These are phyloP conservation scores for Penicillium sp. DNA, from an alignment of 2,329 filamentous ascomycete genomes.

Conservation along the genomic window DNA sequence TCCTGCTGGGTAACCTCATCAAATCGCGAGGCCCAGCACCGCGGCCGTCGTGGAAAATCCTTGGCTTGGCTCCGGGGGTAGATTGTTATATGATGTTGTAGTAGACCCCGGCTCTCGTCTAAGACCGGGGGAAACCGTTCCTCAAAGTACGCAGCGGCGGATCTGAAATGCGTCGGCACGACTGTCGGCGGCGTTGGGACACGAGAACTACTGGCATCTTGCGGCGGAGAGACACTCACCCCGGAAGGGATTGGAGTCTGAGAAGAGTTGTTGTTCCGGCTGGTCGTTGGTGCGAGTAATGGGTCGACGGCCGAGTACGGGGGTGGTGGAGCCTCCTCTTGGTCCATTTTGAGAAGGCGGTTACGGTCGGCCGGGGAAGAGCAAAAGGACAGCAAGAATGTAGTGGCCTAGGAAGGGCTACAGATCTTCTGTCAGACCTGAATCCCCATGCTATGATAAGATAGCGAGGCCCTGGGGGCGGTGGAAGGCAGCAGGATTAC, in stretches of 20 bases:
- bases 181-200: slow-evolving; percentile 10
- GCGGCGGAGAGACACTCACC: slow-evolving; percentile 16
- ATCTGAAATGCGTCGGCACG: slow-evolving; percentile 35
- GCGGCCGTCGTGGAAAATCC: slow-evolving; percentile 43
- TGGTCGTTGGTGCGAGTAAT: slow-evolving; percentile 26
- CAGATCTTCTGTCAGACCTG: slow-evolving; percentile 15
- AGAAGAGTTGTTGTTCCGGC: slow-evolving; percentile 18
- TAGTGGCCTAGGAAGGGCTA: slow-evolving; percentile 6
- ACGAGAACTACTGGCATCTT: slow-evolving; percentile 20
- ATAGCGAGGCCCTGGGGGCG: slow-evolving; percentile 4
- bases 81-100: slow-evolving; percentile 41
- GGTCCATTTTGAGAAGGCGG: slow-evolving; percentile 28
- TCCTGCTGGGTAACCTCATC: slow-evolving; percentile 41
- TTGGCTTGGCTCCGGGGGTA: slow-evolving; percentile 42
- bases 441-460: slow-evolving; percentile 21
- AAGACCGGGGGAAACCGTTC: slow-evolving; percentile 32
- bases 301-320: slow-evolving; percentile 45
- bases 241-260: slow-evolving; percentile 20
- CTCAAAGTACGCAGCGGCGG: slow-evolving; percentile 39
- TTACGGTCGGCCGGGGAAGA: background rate
- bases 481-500: slow-evolving; percentile 36
- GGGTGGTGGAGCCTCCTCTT: slow-evolving; percentile 42
- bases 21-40: slow-evolving; percentile 38
- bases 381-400: slow-evolving; percentile 1
- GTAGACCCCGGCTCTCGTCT: slow-evolving; percentile 24